Evolutionary conservation across 2,329 filamentous ascomycete species (phyloP), one percentile per base, ranked within the genome.

Genomic region (Ceratocystis colombiana): DNA sequence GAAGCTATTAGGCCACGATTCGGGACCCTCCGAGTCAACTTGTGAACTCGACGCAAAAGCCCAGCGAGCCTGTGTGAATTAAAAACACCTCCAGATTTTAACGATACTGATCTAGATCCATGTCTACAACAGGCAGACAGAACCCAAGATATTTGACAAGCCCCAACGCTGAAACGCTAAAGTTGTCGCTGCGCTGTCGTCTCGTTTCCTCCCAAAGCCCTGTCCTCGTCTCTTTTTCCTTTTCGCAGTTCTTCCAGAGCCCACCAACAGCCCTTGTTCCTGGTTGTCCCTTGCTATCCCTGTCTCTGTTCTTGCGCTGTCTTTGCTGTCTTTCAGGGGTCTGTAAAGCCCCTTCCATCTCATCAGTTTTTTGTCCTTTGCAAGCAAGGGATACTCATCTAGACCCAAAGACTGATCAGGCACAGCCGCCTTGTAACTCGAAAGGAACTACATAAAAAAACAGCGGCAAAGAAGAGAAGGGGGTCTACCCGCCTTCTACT

Each of bases 261-360:
- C 22, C 8, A 53, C 48, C 48, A 53, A 28, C 22, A 28, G 48
- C 48, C 48, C 48, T 41, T 41, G 37, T 8, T 53, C 48, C 7
- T 53, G 48, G 5, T 12, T 37, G 28, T 59, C 28, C 55, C 25
- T 55, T 59, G 25, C 6, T 17, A 7, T 33, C 10, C 53, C 17
- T 30, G 53, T 57, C 48, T 20, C 22, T 30, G 53, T n/a, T 30
- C 28, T 30, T 33, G 28, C 10, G 46, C 46, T 48, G 46, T 48
- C 45, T 20, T 10, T 48, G 53, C 53, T 57, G 53, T 57, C 28
- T 33, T 30, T 57, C 53, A 57, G 53, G 53, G 53, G 53, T 30
- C 53, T 15, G 53, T 8, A 25, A 33, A 53, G 48, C 48, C 48
- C 37, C 37, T 41, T 41, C 37, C 37, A 41, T 15, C 37, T 41